A percentile compares a stretch with the other conserved stretches of the same genome.
phyloP scores from a whole-genome alignment of 2,329 filamentous ascomycete genomes.

The Ophiosphaerella korrae region DNA sequence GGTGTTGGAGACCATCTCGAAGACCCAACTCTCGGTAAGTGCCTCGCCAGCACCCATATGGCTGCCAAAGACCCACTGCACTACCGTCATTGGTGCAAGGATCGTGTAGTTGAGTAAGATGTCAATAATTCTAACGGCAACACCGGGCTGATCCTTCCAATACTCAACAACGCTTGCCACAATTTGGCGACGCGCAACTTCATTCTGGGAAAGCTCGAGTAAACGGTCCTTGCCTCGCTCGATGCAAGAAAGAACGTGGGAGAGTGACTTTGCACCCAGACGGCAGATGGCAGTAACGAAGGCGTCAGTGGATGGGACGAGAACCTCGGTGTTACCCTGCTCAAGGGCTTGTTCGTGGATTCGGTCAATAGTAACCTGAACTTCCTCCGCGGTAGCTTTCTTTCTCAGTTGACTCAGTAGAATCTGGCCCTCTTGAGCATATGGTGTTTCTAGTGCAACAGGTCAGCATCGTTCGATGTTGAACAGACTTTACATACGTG shows the following conservation, averaged over 20 bases:
- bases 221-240: slow-evolving; percentile 92
- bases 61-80: slow-evolving; percentile 86
- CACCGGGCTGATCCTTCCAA: slow-evolving; percentile 90
- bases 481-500: slow-evolving; percentile 60
- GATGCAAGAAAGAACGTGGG: slow-evolving; percentile 92
- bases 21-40: slow-evolving; percentile 77
- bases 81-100: slow-evolving; percentile 79
- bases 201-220: slow-evolving; percentile 73
- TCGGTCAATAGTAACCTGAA: slow-evolving; percentile 77
- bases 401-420: slow-evolving; percentile 78
- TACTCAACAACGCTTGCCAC: slow-evolving; percentile 89
- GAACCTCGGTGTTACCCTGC: slow-evolving; percentile 70
- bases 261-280: slow-evolving; percentile 93
- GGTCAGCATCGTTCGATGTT: background rate
- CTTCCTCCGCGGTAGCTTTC: slow-evolving; percentile 84
- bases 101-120: slow-evolving; percentile 98
- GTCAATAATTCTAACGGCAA: slow-evolving; percentile 90
- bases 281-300: slow-evolving; percentile 93
- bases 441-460: slow-evolving; percentile 68
- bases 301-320: slow-evolving; percentile 87
- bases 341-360: slow-evolving; percentile 81
- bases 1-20: slow-evolving; percentile 88
- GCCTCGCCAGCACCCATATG: slow-evolving; percentile 66
- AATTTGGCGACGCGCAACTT: slow-evolving; percentile 82
- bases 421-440: slow-evolving; percentile 81